Conservation (phyloP, 495 filamentous ascomycete genomes). For the Neurospora sp. region DNA sequence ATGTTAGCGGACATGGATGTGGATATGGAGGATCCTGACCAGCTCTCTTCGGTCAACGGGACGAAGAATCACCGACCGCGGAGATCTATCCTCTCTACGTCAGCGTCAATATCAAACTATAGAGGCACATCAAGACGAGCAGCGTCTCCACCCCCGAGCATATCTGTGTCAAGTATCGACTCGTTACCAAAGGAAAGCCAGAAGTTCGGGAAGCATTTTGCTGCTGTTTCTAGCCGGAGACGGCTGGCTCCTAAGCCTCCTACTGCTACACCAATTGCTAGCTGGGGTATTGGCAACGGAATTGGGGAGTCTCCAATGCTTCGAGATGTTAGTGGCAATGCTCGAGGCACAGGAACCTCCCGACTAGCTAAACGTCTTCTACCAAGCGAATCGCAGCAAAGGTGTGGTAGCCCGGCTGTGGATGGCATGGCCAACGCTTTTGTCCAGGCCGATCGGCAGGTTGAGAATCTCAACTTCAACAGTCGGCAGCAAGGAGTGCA, state of each 20-base stretch:
- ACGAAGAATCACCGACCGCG: neutral
- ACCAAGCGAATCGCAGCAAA: slow-evolving; percentile 32
- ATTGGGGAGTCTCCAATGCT: neutral
- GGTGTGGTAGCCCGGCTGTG: slow-evolving; percentile 24
- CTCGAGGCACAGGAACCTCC: neutral
- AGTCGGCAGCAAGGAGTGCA: neutral
- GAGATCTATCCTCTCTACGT: neutral
- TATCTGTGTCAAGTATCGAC: neutral
- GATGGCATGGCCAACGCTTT: slow-evolving; percentile 34
- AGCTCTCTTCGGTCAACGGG: neutral
- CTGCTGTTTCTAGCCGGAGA: slow-evolving; percentile 16
- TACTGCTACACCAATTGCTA: neutral
- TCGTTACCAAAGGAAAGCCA: slow-evolving; percentile 6
- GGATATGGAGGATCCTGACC: neutral
- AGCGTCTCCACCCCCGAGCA: slow-evolving; percentile 16
- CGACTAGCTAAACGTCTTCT: slow-evolving; percentile 15
- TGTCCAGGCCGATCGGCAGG: slow-evolving; percentile 8
- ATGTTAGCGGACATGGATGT: neutral
- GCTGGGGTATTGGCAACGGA: neutral
- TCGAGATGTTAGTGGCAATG: neutral
- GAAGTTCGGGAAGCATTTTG: slow-evolving; percentile 28
- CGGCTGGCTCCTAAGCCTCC: neutral
- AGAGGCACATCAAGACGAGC: neutral
- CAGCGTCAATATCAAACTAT: neutral
- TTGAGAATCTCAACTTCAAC: neutral